Evolutionary conservation across 1,284 basidiomycete species (phyloP), one percentile per base, ranked within the genome.

Genomic region (Moniliella sp.): DNA sequence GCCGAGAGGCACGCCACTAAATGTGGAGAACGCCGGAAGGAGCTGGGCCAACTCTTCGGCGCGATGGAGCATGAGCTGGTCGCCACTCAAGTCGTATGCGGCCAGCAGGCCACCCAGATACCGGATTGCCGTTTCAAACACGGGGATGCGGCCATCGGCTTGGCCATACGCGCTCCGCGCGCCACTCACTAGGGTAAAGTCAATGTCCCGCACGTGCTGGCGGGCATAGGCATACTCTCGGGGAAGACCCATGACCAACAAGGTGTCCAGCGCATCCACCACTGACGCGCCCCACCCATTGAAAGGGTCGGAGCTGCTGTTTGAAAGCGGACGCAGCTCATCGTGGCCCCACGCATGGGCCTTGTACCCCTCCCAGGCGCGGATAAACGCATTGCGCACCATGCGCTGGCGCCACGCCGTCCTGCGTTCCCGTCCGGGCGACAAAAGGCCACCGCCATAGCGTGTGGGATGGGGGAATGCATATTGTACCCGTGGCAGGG

Each of bases 51-150:
- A 65, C 46, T 76, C 64, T 51, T 71, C 67, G 0, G 79, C 76
- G 47, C 68, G 57, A 13, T 69, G 57, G 2, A 78, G 61, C 49
- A 68, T 56, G 9, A 67, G 46, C 25, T 34, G 38, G 28, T 59
- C 56, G 5, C 72, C 73, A 28, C 73, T 76, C 13, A 91, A 68
- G 54, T 88, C 82, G 56, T 78, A 86, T 1, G 82, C 75, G 29
- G 76, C 76, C 15, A 91, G 57, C 5, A 67, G 70, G 4, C 80
- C 79, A 7, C 81, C 82, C 3, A 88, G 68, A 58, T 84, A 83
- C 11, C 83, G 76, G 41, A 91, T 91, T 0, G 74, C 78, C 0
- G 78, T 82, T 64, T 88, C 83, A 51, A 88, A 88, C 2, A 82
- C 66, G 33, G 76, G 76, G 39, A 50, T 41, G 14, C 42, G 46